Conservation (phyloP, 176 grass and related monocot genomes). For the Areca catechu region DNA sequence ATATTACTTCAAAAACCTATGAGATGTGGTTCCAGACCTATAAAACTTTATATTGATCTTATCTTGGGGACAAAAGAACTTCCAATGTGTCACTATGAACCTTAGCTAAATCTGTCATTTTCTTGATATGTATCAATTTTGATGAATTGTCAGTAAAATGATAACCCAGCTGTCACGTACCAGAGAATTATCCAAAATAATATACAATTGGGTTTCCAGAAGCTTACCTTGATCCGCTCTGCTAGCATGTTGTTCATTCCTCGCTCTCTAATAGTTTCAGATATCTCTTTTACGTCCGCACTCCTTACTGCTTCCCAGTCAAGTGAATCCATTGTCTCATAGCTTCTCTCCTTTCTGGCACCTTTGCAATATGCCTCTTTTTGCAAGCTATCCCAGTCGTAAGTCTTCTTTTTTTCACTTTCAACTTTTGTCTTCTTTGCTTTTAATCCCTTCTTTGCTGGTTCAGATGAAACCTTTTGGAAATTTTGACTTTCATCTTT, state of each 20-base stretch:
- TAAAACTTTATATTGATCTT: no score
- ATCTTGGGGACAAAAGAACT: no score
- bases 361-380: slow-evolving; percentile 33
- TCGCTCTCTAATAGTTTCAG: slow-evolving; percentile 59
- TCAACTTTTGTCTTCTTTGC: slow-evolving; percentile 29
- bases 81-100: no score
- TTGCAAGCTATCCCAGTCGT: slow-evolving; percentile 81
- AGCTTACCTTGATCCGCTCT: slow-evolving; percentile 66
- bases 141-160: no score
- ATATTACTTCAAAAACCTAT: no score
- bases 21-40: no score
- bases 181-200: no score
- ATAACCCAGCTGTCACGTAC: no score
- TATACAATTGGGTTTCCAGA: neutral
- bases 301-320: slow-evolving; percentile 63
- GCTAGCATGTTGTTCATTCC: slow-evolving; percentile 92
- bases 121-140: no score
- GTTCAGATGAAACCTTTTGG: neutral
- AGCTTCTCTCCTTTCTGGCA: slow-evolving; percentile 33
- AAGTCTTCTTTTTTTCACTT: slow-evolving; percentile 32
- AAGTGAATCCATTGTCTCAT: slow-evolving; percentile 49
- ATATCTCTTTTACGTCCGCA: slow-evolving; percentile 49
- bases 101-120: no score
- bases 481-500: neutral
- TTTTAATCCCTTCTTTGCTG: slow-evolving; percentile 19